phyloP scores from a whole-genome alignment of 2,329 filamentous ascomycete species.

The Calonectria leucothoes region DNA sequence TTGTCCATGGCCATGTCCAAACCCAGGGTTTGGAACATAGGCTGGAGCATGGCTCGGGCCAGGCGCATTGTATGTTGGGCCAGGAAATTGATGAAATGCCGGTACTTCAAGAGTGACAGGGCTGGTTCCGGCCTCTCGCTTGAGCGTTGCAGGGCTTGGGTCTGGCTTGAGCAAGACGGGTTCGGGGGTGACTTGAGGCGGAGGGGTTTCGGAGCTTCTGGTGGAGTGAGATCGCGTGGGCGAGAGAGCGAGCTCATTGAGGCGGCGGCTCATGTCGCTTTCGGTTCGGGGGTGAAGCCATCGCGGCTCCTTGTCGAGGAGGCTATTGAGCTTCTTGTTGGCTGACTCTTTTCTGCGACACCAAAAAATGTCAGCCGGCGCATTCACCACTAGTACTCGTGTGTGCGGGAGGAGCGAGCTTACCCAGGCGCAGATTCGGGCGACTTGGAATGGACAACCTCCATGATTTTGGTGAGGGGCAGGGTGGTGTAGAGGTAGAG shows the following conservation, averaged over 20 bases:
- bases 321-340: slow-evolving; percentile 67
- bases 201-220: slow-evolving; percentile 27
- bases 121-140: slow-evolving; percentile 17
- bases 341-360: slow-evolving; percentile 64
- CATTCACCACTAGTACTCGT: not conserved
- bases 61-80: not conserved
- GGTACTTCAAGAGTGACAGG: slow-evolving; percentile 34
- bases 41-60: not conserved
- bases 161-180: slow-evolving; percentile 31
- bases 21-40: not conserved
- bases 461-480: slow-evolving; percentile 61
- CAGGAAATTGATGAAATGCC: slow-evolving; percentile 33
- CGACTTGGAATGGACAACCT: slow-evolving; percentile 56
- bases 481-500: slow-evolving; percentile 69
- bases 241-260: slow-evolving; percentile 57
- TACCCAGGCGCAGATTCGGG: slow-evolving; percentile 61
- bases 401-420: not conserved
- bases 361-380: slow-evolving; percentile 11
- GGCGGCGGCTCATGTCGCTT: slow-evolving; percentile 63
- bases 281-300: slow-evolving; percentile 65
- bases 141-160: slow-evolving; percentile 25
- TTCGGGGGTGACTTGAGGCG: slow-evolving; percentile 23
- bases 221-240: slow-evolving; percentile 43
- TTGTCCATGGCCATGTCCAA: not conserved
- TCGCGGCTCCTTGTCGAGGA: slow-evolving; percentile 69